Conservation (phyloP, 2,329 filamentous ascomycete genomes). For the Exophiala oligosperma region DNA sequence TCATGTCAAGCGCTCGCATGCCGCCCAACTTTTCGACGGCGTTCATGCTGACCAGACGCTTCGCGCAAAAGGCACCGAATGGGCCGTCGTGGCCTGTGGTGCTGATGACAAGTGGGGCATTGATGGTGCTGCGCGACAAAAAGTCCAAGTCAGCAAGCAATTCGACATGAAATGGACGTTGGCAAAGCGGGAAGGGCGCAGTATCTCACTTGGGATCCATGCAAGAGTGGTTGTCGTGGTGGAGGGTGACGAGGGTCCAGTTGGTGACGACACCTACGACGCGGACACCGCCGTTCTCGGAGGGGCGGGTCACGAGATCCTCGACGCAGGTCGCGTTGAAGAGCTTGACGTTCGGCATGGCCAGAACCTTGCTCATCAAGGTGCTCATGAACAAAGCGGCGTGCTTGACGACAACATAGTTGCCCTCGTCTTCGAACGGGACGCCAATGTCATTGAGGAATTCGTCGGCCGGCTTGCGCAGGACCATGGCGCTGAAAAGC, state of each 20-base stretch:
- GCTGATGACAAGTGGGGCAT: slow-evolving; percentile 81
- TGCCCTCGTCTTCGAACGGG: slow-evolving; percentile 82
- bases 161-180: too few relatives aligned
- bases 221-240: slow-evolving; percentile 87
- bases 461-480: slow-evolving; percentile 86
- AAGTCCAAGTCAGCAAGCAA: background rate
- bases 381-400: slow-evolving; percentile 90
- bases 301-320: slow-evolving; percentile 81
- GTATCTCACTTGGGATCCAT: slow-evolving; percentile 72
- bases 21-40: slow-evolving; percentile 79
- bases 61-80: slow-evolving; percentile 87
- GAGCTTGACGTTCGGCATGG: slow-evolving; percentile 89
- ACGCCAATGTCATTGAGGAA: slow-evolving; percentile 82
- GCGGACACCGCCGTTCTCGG: slow-evolving; percentile 56
- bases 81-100: slow-evolving; percentile 91
- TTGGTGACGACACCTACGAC: slow-evolving; percentile 92
- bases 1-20: slow-evolving; percentile 94
- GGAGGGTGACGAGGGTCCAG: slow-evolving; percentile 88
- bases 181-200: too few relatives aligned
- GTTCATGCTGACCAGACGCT: slow-evolving; percentile 87
- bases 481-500: slow-evolving; percentile 92
- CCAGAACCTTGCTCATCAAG: slow-evolving; percentile 76
- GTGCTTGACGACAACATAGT: slow-evolving; percentile 91
- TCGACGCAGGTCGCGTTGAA: slow-evolving; percentile 95
- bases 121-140: slow-evolving; percentile 68